Percentiles rank a stretch among this genome's conserved stretches.
phyloP scores from a whole-genome alignment of 768 basidiomycete species.

The Omphalotus guepiniiformis region DNA sequence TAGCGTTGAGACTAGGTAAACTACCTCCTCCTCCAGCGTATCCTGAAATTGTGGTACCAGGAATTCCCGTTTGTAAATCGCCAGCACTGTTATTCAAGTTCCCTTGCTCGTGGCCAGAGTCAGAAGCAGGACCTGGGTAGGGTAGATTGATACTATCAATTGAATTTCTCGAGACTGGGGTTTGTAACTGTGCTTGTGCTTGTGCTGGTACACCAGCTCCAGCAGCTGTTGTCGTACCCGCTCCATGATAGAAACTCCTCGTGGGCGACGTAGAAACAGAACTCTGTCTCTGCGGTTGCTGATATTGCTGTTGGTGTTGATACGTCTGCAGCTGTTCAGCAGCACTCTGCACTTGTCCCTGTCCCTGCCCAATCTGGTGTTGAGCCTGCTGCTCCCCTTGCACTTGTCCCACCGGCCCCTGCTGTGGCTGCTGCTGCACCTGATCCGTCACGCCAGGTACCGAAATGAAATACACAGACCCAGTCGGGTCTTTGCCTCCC shows the following conservation, averaged over 20 bases:
- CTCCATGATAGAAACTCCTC: neutral
- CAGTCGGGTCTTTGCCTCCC: slow-evolving; percentile 70
- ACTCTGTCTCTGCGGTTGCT: slow-evolving; percentile 1
- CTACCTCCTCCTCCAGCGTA: too few species aligned
- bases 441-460: slow-evolving; percentile 59
- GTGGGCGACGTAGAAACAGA: neutral
- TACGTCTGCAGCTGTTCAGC: neutral
- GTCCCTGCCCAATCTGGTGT: neutral
- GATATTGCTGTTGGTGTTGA: neutral
- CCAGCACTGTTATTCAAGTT: neutral
- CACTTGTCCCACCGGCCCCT: neutral
- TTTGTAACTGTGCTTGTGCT: neutral
- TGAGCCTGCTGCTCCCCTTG: neutral
- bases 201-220: neutral
- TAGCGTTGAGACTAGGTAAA: too few species aligned
- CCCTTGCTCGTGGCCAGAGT: neutral
- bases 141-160: neutral
- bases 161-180: neutral
- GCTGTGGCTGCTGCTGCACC: neutral
- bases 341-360: neutral
- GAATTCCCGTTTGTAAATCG: neutral
- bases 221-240: neutral
- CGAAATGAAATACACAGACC: slow-evolving; percentile 76
- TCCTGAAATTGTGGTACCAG: too few species aligned
- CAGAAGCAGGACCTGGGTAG: neutral